Base-by-base conservation (phyloP, 768 basidiomycete species). In the Tricholoma bakamatsutake region DNA sequence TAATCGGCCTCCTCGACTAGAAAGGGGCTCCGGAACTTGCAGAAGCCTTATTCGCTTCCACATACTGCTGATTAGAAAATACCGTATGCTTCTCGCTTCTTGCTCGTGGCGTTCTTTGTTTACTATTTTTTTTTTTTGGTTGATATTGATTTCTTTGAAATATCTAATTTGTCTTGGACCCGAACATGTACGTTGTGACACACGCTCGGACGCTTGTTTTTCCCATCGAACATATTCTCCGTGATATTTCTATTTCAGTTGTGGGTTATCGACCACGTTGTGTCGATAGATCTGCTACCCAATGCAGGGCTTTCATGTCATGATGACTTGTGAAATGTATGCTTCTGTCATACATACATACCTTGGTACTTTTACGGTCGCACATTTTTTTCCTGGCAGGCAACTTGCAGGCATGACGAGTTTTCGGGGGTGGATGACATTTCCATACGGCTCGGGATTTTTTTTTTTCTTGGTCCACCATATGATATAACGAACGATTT, bases 1-100 rank as follows among this genome's bases (percentile, higher is more conserved):
- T 73, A 50, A 46, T 77, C 46, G 64, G 73, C 35, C 59, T 70
- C 34, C 58, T 67, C 5, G 68, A 69, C 49, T 70, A 62, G 55
- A 18, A 24, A 37, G 17, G 30, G 21, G 15, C 9, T 37, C 37
- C 10, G n/a, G 11, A 4, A 15, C 30, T 4, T 21, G 33, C 50
- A 24, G 3, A 21, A 11, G 21, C 11, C 9, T 21, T 39, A 42
- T 30, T 53, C 39, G 28, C 39, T 53, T 55, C 46, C 21, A 40
- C 40, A n/a, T 18, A 34, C 3, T 42, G 39, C 27, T 46, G 30
- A 39, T 30, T 35, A 54, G 42, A 48, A 24, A 2, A 47, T 28
- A 35, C 21, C 15, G 3, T 15, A 7, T 47, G 37, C 34, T 24
- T 28, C 33, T 35, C 34, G 27, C 27, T 45, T 47, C 27, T 15